Conservation (phyloP, 257 asterid genomes). For the Leonotis leonurus region DNA sequence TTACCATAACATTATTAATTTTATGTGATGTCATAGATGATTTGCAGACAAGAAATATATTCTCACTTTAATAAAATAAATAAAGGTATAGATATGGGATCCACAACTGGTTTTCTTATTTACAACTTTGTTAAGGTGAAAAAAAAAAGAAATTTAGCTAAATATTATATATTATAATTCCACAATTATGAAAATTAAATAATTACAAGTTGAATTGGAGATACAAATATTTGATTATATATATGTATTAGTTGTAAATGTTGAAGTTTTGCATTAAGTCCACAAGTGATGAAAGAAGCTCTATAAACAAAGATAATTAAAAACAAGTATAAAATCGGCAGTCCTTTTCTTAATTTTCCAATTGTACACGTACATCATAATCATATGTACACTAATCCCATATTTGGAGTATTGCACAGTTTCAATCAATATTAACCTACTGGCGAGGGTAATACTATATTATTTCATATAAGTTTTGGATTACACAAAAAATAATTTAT, state of each 20-base stretch:
- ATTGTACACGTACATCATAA: not conserved
- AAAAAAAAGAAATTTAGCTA: not conserved
- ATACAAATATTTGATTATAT: not conserved
- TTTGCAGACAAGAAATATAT: conserved; percentile 23
- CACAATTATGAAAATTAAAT: not conserved
- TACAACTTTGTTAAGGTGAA: not conserved
- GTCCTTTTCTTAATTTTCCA: conserved; percentile 4
- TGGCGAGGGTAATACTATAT: too few relatives aligned
- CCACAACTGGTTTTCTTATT: not conserved
- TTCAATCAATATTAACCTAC: too few relatives aligned
- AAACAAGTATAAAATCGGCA: not conserved
- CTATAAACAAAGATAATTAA: not conserved
- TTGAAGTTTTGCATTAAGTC: not conserved
- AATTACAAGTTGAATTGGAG: not conserved
- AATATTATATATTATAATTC: too few relatives aligned
- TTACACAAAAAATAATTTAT: too few relatives aligned
- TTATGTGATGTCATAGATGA: conserved; percentile 12
- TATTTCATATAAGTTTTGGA: too few relatives aligned
- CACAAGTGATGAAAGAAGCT: conserved; percentile 6
- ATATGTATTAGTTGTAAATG: not conserved
- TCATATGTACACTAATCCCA: not conserved
- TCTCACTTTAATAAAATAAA: conserved; percentile 9
- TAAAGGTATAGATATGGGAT: not conserved
- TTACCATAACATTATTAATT: not conserved
- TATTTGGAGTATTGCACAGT: too few relatives aligned